phyloP scores from a whole-genome alignment of 1,284 basidiomycete species.

The Thecaphora frezii region DNA sequence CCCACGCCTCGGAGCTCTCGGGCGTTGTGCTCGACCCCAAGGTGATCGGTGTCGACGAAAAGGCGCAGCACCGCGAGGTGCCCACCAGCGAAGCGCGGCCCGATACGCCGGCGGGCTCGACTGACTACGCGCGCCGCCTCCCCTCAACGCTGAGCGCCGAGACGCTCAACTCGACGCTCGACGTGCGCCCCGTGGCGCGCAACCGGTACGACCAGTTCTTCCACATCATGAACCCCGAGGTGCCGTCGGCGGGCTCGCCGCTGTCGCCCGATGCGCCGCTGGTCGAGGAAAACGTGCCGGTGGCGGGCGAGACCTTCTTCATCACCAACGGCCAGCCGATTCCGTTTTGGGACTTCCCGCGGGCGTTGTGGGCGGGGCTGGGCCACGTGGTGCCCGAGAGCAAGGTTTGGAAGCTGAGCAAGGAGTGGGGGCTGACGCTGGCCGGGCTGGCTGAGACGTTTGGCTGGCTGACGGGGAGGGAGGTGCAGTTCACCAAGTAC shows the following conservation, averaged over 20 bases:
- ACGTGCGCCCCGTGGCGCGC: constrained; percentile 68
- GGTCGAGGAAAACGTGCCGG: constrained; percentile 65
- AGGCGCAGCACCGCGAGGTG: constrained; percentile 25
- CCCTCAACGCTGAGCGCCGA: constrained; percentile 49
- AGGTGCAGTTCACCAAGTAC: constrained; percentile 86
- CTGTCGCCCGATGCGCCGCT: constrained; percentile 47
- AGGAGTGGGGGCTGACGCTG: constrained; percentile 38
- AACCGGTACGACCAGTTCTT: constrained; percentile 68
- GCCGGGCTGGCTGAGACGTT: constrained; percentile 68
- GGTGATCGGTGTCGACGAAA: constrained; percentile 34
- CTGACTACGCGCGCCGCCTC: constrained; percentile 46
- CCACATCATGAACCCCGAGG: constrained; percentile 48
- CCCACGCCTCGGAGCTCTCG: constrained; percentile 58
- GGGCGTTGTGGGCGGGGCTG: constrained; percentile 74
- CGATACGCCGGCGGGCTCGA: constrained; percentile 45
- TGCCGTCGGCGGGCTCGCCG: constrained; percentile 42
- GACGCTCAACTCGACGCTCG: constrained; percentile 65
- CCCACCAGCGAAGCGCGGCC: constrained; percentile 45
- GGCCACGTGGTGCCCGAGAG: constrained; percentile 36
- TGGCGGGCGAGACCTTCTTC: constrained; percentile 93
- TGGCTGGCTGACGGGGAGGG: constrained; percentile 74
- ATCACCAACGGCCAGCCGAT: constrained; percentile 96
- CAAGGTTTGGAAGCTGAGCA: constrained; percentile 44
- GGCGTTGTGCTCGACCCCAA: constrained; percentile 24
- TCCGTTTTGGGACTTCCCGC: constrained; percentile 93